These are phyloP conservation scores for Parmelia sp. DNA, from an alignment of 495 filamentous ascomycete genomes.

Conservation along the genomic window DNA sequence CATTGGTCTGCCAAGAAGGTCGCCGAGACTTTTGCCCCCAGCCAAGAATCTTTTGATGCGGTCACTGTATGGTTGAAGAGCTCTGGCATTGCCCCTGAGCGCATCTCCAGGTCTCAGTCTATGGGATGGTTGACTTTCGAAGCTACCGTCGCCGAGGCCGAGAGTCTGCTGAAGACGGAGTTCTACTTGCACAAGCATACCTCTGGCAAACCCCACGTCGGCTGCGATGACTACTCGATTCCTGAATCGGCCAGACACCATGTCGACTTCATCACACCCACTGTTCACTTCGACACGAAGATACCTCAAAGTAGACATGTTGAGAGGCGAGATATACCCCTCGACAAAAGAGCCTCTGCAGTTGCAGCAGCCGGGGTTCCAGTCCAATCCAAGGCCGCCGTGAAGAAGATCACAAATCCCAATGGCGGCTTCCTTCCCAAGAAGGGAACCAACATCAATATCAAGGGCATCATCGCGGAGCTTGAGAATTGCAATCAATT, in stretches of 20 bases:
- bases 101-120: conserved; percentile 44
- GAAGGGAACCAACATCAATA: conserved; percentile 28
- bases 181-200: conserved; percentile 53
- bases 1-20: conserved; percentile 45
- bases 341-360: conserved; percentile 6
- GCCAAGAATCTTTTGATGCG: conserved; percentile 34
- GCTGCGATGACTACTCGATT: conserved; percentile 49
- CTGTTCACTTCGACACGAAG: conserved; percentile 31
- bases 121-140: conserved; percentile 46
- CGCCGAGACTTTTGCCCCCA: conserved; percentile 47
- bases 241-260: conserved; percentile 45
- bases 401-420: conserved; percentile 21
- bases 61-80: conserved; percentile 45
- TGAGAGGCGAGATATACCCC: not conserved
- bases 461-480: conserved; percentile 25
- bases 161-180: conserved; percentile 51
- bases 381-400: conserved; percentile 29
- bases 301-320: conserved; percentile 22
- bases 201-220: conserved; percentile 41
- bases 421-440: conserved; percentile 29
- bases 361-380: conserved; percentile 26
- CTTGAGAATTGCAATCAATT: conserved; percentile 36
- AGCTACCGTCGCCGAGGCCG: conserved; percentile 46
- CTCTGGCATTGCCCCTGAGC: conserved; percentile 43
- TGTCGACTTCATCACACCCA: conserved; percentile 55